These are phyloP conservation scores for Lathyrus sativus DNA, from an alignment of 306 rosid species.

Conservation along the genomic window DNA sequence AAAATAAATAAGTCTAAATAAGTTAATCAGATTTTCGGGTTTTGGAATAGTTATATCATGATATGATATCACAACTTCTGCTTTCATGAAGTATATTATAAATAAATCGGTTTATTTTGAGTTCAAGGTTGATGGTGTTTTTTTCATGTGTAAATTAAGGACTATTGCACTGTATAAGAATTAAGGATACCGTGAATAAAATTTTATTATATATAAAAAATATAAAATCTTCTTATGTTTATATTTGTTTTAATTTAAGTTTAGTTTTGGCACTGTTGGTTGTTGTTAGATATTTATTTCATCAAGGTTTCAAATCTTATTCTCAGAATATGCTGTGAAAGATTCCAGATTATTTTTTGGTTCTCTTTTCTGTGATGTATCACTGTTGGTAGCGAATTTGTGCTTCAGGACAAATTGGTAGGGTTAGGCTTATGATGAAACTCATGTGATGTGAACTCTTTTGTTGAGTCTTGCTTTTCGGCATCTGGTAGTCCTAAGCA, in stretches of 20 bases:
- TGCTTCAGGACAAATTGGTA: not conserved
- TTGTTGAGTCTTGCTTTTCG: constrained; percentile 3
- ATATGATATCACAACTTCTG: too few species aligned
- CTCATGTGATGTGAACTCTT: not conserved
- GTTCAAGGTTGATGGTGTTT: not conserved
- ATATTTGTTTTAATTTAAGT: not conserved
- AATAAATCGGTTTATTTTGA: not conserved
- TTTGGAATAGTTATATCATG: not conserved
- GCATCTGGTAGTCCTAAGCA: not conserved
- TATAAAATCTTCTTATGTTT: not conserved
- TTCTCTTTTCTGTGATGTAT: not conserved
- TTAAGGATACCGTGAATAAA: not conserved
- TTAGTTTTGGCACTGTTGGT: not conserved
- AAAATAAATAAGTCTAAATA: not conserved
- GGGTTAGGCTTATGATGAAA: not conserved
- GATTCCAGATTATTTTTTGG: not conserved
- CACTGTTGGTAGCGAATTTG: constrained; percentile 1
- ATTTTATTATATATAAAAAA: not conserved
- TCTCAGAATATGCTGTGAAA: constrained; percentile 20
- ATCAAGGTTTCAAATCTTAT: not conserved
- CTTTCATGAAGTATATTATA: not conserved
- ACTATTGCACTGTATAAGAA: not conserved
- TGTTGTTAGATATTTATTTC: not conserved
- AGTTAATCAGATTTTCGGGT: not conserved
- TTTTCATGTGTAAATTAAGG: not conserved